These are phyloP conservation scores for Apiospora koreana DNA, from an alignment of 2,329 filamentous ascomycete genomes.

Conservation along the genomic window DNA sequence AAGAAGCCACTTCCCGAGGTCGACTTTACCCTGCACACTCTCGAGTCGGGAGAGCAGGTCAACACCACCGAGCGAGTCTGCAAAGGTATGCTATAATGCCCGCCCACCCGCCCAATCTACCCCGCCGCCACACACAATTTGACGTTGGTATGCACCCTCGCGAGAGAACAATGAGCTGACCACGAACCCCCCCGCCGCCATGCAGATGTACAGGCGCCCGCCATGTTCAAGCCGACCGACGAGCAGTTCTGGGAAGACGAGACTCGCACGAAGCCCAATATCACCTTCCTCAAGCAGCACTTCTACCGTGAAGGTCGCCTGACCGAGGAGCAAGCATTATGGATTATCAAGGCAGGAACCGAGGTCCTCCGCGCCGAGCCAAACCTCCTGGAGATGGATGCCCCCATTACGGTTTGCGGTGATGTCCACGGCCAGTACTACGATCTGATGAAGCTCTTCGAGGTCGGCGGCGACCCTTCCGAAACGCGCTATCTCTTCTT, in stretches of 20 bases:
- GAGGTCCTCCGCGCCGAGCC: constrained; percentile 88
- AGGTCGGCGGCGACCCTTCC: constrained; percentile 93
- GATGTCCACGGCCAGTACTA: constrained; percentile 99
- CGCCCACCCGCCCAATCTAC: constrained; percentile 17
- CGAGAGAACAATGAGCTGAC: constrained; percentile 14
- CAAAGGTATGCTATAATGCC: constrained; percentile 78
- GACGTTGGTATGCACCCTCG: not conserved
- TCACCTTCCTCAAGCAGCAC: constrained; percentile 95
- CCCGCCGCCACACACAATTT: constrained; percentile 21
- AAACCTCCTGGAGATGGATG: constrained; percentile 98
- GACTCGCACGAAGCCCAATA: constrained; percentile 84
- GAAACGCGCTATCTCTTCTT: constrained; percentile 97
- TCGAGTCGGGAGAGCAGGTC: constrained; percentile 96
- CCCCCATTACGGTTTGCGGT: constrained; percentile 96
- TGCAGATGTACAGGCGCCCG: constrained; percentile 94
- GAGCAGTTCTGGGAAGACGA: constrained; percentile 92
- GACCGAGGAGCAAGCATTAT: constrained; percentile 95
- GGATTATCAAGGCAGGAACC: constrained; percentile 87
- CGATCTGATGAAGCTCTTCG: constrained; percentile 98
- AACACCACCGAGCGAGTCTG: constrained; percentile 95
- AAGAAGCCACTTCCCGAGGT: constrained; percentile 98
- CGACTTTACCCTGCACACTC: constrained; percentile 96
- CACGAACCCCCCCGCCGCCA: not conserved
- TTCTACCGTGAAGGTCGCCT: constrained; percentile 97
- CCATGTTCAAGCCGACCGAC: constrained; percentile 87